Conservation (phyloP, 192 early-diverging fungal species). For the Phlyctochytrium arcticum region DNA sequence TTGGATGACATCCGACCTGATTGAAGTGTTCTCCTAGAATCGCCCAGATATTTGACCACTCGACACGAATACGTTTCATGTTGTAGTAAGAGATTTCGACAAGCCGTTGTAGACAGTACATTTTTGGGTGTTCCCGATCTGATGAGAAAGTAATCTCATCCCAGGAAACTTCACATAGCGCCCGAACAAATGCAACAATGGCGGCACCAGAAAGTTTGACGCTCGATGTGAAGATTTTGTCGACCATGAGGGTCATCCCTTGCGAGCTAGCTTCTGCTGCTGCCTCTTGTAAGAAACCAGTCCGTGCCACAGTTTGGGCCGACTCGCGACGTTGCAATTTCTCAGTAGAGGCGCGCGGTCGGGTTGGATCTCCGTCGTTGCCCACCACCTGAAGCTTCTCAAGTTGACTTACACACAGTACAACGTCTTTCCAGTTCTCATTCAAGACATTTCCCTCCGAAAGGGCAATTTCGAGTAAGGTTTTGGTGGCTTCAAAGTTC, state of each 20-base stretch:
- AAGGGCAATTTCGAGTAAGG: constrained; percentile 74
- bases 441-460: constrained; percentile 47
- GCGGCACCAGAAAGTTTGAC: constrained; percentile 73
- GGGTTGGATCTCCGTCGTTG: neutral
- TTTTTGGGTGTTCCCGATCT: constrained; percentile 44
- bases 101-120: constrained; percentile 85
- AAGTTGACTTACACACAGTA: constrained; percentile 80
- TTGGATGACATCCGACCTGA: constrained; percentile 79
- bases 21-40: constrained; percentile 75
- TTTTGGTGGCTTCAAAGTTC: constrained; percentile 87
- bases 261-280: constrained; percentile 54
- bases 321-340: constrained; percentile 24
- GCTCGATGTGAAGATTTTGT: constrained; percentile 78
- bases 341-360: constrained; percentile 4
- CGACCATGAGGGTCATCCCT: constrained; percentile 73
- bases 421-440: constrained; percentile 79
- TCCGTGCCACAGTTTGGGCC: neutral
- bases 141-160: constrained; percentile 73
- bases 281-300: constrained; percentile 44
- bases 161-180: constrained; percentile 84
- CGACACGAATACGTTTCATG: constrained; percentile 94
- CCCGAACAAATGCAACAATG: constrained; percentile 87
- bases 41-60: constrained; percentile 92
- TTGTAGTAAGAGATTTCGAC: constrained; percentile 98
- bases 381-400: constrained; percentile 75